phyloP scores from a whole-genome alignment of 2,329 filamentous ascomycete genomes.

The Diplodia corticola region DNA sequence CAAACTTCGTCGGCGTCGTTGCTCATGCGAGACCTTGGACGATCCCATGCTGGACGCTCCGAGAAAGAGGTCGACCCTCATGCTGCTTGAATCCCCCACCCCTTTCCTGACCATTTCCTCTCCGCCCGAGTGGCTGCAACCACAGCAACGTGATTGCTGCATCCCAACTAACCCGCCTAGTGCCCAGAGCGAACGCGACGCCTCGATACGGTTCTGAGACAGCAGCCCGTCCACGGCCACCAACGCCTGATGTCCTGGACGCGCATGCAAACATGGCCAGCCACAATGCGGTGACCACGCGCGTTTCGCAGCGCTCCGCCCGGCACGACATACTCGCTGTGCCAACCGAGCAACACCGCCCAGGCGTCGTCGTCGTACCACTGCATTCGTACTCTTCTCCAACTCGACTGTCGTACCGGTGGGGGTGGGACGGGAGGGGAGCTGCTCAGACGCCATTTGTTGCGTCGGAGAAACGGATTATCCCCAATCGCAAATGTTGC shows the following conservation, averaged over 20 bases:
- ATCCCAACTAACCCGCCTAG: neutral
- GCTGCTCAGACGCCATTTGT: neutral
- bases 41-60: neutral
- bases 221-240: neutral
- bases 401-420: neutral
- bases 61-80: conserved; percentile 4
- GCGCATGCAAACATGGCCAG: neutral
- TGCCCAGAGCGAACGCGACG: neutral
- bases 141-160: neutral
- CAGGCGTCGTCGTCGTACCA: neutral
- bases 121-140: neutral
- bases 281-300: neutral
- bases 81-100: neutral
- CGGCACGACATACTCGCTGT: neutral
- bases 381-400: neutral
- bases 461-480: conserved; percentile 10
- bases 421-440: no score
- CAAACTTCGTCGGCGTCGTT: neutral
- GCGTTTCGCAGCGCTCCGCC: neutral
- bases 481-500: neutral
- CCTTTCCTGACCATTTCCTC: neutral
- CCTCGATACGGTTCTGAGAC: conserved; percentile 15
- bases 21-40: conserved; percentile 7
- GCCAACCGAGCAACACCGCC: neutral
- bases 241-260: neutral